Evolutionary conservation across 176 grass and related monocot species (phyloP).

Genomic region (Musa beccarii): DNA sequence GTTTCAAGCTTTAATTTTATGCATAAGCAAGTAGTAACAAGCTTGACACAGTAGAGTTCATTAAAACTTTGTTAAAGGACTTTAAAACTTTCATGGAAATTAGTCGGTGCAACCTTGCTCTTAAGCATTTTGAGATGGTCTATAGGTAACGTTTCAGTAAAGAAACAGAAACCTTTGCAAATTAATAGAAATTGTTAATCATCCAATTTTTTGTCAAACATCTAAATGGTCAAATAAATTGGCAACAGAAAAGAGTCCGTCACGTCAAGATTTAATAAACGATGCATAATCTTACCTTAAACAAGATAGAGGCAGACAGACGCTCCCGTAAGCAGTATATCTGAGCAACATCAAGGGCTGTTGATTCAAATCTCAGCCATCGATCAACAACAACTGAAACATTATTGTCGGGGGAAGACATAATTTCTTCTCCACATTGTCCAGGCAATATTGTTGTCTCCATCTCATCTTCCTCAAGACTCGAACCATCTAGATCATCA

Average conservation of each 20-base stretch:
- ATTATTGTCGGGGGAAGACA: constrained; percentile 78
- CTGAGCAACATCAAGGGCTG: constrained; percentile 87
- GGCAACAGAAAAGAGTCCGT: not conserved
- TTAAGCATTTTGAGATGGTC: too few relatives aligned
- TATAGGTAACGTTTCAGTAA: too few relatives aligned
- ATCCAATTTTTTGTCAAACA: not conserved
- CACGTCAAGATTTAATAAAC: not conserved
- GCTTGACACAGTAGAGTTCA: too few relatives aligned
- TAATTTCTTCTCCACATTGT: constrained; percentile 47
- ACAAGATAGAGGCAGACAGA: constrained; percentile 63
- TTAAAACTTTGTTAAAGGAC: too few relatives aligned
- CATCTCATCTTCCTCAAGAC: constrained; percentile 46
- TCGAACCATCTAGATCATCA: constrained; percentile 43
- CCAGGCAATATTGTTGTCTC: constrained; percentile 22
- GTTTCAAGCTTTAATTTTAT: too few relatives aligned
- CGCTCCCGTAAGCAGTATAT: constrained; percentile 91
- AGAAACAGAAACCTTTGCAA: too few relatives aligned
- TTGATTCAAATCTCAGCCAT: constrained; percentile 73
- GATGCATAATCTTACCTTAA: constrained; percentile 54
- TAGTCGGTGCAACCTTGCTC: too few relatives aligned
- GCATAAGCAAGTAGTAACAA: too few relatives aligned
- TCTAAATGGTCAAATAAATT: not conserved
- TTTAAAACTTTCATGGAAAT: too few relatives aligned
- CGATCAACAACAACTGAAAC: constrained; percentile 76
- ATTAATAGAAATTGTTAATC: too few relatives aligned